phyloP scores from a whole-genome alignment of 2,329 filamentous ascomycete genomes.

The Cladobotryum protrusum region DNA sequence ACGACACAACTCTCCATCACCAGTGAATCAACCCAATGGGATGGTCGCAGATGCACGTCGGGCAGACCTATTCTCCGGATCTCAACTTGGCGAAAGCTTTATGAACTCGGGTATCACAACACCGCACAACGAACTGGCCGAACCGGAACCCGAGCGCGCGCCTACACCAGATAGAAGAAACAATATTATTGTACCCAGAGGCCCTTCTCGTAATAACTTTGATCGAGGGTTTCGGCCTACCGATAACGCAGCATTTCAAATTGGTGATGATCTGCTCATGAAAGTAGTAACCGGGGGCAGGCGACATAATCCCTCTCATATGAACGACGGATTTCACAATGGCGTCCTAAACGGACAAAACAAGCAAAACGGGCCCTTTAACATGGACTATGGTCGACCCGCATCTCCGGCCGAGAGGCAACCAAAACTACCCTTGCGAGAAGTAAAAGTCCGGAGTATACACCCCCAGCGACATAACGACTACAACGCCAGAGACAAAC shows the following conservation, averaged over 20 bases:
- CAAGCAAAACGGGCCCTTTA: conserved; percentile 15
- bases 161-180: conserved; percentile 1
- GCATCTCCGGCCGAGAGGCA: conserved; percentile 21
- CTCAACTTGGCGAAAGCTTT: conserved; percentile 33
- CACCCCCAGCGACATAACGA: conserved; percentile 1
- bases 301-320: conserved; percentile 20
- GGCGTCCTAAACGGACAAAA: conserved; percentile 14
- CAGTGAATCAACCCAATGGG: background rate
- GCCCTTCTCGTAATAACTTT: conserved; percentile 6
- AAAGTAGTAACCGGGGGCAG: conserved; percentile 25
- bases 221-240: conserved; percentile 8
- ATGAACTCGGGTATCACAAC: conserved; percentile 34
- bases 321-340: conserved; percentile 30
- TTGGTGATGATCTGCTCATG: conserved; percentile 33
- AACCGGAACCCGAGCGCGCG: conserved; percentile 12
- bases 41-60: conserved; percentile 13
- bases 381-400: conserved; percentile 15
- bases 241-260: conserved; percentile 22
- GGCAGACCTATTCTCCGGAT: conserved; percentile 30
- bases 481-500: background rate
- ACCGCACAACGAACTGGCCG: conserved; percentile 27
- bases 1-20: conserved; percentile 13
- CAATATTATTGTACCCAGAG: background rate
- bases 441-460: conserved; percentile 23
- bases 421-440: conserved; percentile 35